Conservation (phyloP, 2,329 filamentous ascomycete species). For the Fusarium sp. region DNA sequence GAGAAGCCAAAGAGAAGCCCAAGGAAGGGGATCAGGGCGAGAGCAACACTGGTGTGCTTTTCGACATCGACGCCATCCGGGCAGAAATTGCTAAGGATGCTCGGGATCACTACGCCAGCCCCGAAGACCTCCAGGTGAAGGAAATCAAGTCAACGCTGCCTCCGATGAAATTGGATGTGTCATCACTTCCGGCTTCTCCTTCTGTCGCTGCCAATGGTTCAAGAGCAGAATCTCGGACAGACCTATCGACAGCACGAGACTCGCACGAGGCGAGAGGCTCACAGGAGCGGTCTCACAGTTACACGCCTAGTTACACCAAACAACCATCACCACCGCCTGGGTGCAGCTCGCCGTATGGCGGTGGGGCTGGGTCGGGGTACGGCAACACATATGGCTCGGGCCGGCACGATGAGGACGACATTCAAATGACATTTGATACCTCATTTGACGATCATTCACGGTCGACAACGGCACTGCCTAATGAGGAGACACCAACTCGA, state of each 20-base stretch:
- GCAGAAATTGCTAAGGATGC: constrained; percentile 81
- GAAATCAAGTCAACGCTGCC: constrained; percentile 91
- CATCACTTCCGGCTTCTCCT: constrained; percentile 50
- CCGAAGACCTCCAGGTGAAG: constrained; percentile 71
- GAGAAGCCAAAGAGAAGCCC: constrained; percentile 47
- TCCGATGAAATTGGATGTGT: constrained; percentile 83
- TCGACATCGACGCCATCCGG: constrained; percentile 95
- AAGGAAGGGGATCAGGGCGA: constrained; percentile 56
- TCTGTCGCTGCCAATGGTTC: constrained; percentile 40
- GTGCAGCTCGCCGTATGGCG: constrained; percentile 43
- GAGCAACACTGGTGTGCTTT: constrained; percentile 77
- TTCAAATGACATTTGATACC: constrained; percentile 81
- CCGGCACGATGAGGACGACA: constrained; percentile 60
- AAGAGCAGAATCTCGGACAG: constrained; percentile 35
- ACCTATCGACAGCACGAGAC: constrained; percentile 35
- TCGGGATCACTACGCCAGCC: constrained; percentile 64
- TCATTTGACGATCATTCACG: constrained; percentile 62
- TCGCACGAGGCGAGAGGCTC: constrained; percentile 46
- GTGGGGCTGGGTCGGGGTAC: constrained; percentile 34
- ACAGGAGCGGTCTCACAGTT: constrained; percentile 43
- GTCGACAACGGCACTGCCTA: constrained; percentile 45
- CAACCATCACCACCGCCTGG: constrained; percentile 32
- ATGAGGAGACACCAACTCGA: constrained; percentile 49
- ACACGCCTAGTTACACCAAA: constrained; percentile 43
- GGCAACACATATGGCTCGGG: constrained; percentile 46